A percentile compares a stretch with the other conserved stretches of the same genome.
phyloP scores from a whole-genome alignment of 495 filamentous ascomycete genomes.

The Daldinia decipiens region DNA sequence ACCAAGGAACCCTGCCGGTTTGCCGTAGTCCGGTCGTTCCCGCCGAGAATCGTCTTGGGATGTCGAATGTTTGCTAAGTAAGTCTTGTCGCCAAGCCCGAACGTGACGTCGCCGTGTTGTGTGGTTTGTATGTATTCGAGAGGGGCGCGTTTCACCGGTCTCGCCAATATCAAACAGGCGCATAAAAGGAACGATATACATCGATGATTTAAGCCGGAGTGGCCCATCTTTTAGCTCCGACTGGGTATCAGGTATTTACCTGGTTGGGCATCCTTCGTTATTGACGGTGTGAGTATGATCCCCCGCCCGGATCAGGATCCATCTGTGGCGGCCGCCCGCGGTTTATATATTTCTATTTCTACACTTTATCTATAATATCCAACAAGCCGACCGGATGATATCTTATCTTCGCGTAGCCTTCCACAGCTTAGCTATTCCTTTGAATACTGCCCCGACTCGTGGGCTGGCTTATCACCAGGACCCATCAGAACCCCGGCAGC shows the following conservation, averaged over 20 bases:
- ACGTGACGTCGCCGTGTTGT: conserved; percentile 32
- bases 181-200: neutral
- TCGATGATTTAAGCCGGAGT: neutral
- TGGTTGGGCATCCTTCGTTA: neutral
- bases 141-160: conserved; percentile 26
- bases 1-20: neutral
- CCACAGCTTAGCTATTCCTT: neutral
- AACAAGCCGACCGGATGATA: neutral
- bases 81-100: conserved; percentile 35
- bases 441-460: neutral
- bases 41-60: conserved; percentile 21
- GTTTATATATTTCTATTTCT: neutral
- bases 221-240: neutral
- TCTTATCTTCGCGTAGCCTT: neutral
- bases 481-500: conserved; percentile 6
- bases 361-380: neutral
- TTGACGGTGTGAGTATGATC: neutral
- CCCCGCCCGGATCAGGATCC: neutral
- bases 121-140: conserved; percentile 30
- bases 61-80: conserved; percentile 36
- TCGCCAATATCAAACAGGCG: neutral
- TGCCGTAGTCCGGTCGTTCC: neutral
- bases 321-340: neutral
- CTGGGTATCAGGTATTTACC: neutral
- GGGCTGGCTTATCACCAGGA: conserved; percentile 13